A percentile compares a stretch with the other conserved stretches of the same genome.
Conservation (phyloP, 495 filamentous ascomycete species). For the Aspergillus homomorphus region DNA sequence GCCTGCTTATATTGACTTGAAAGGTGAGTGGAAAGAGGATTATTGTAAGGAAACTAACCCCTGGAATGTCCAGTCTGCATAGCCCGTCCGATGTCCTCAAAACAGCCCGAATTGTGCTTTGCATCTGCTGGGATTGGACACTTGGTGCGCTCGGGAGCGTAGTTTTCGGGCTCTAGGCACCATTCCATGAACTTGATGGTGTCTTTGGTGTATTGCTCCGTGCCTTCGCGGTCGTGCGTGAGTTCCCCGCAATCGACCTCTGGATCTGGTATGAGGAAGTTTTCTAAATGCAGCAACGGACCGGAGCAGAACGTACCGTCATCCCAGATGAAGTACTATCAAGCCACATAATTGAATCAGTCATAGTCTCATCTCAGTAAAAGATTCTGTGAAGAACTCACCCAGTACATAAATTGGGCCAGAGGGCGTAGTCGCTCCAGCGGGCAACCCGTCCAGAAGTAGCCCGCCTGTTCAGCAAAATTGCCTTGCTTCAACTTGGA, state of each 20-base stretch:
- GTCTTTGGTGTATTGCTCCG: background rate
- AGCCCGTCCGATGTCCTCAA: background rate
- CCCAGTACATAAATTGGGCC: constrained; percentile 1
- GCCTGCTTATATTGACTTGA: too few species aligned
- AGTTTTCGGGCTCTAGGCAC: constrained; percentile 4
- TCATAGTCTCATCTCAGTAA: too few species aligned
- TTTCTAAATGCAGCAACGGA: background rate
- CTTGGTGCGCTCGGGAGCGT: background rate
- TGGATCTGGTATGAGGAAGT: background rate
- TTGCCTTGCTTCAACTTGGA: background rate
- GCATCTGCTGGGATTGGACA: background rate
- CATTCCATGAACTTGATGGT: background rate
- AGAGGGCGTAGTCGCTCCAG: background rate
- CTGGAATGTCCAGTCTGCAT: constrained; percentile 1
- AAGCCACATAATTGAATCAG: background rate
- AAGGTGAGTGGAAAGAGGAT: too few species aligned
- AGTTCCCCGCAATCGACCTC: background rate
- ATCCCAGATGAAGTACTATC: constrained; percentile 1
- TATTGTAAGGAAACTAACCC: too few species aligned
- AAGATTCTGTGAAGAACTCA: background rate
- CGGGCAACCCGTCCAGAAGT: constrained; percentile 2
- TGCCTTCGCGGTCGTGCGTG: background rate
- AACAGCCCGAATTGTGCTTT: background rate
- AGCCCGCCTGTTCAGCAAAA: background rate
- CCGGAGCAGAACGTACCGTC: background rate